Base-by-base conservation (phyloP, 2,329 filamentous ascomycete species). In the Colletotrichum sp. region DNA sequence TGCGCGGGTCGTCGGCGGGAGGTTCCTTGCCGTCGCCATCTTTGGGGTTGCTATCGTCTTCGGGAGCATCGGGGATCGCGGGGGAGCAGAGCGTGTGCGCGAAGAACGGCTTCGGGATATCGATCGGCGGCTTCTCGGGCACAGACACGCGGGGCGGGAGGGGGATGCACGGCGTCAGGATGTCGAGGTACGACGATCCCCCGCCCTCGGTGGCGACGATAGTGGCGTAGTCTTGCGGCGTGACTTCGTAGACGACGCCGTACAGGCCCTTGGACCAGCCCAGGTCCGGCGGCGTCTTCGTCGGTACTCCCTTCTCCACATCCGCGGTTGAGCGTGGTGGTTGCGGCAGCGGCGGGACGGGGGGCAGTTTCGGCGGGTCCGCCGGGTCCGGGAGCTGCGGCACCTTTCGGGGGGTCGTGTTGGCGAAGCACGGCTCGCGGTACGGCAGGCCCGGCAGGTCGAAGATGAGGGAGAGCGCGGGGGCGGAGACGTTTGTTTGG, bases 221-320 rank as follows among this genome's bases (percentile, higher is more conserved):
- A 76, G 91, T 94, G 8, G 93, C 90, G 83, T 95, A 99, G 86
- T 99, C 97, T 59, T 90, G 85, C 21, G 90, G 87, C 1, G 96
- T 98, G 34, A 99, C 95, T 86, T 99, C 96, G 86, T 99, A 99
- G 6, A 99, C 97, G 18, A 98, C 95, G 28, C 97, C 97, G 55
- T 98, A 91, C 3, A 99, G 90, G 6, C 95, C 95, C 81, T 96
- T 96, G 78, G 92, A 87, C 96, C 95, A 98, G 36, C 80, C 76
- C 9, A 78, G 77, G 18, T 79, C 78, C 1, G 62, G 63, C 1
- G 49, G 34, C 13, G 28, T 57, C 34, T 69, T 32, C 10, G 34
- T 57, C n/a, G 69, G 39, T 24, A 8, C 6, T 1, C 32, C 26
- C 34, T 26, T 21, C 8, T 44, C 59, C 6, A 32, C 59, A 3